Evolutionary conservation across 805 yeast species (phyloP).

Genomic region (Saccharomycopsis sp.): DNA sequence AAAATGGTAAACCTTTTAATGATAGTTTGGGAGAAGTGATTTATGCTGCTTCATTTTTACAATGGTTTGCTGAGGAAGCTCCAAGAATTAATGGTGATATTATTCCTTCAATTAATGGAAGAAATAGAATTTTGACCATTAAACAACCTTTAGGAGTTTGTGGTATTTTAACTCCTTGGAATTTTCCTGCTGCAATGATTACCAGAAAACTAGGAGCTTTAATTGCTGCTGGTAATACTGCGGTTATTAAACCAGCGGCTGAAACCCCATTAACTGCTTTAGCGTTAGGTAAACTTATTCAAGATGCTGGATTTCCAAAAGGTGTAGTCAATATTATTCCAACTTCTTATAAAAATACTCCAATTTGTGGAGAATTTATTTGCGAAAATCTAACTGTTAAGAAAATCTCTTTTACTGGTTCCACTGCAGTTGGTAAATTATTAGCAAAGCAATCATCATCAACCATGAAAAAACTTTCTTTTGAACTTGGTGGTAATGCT

Average conservation of each 20-base stretch:
- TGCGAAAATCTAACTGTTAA: constrained; percentile 46
- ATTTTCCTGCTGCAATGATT: constrained; percentile 74
- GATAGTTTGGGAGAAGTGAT: constrained; percentile 66
- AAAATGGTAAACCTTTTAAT: constrained; percentile 63
- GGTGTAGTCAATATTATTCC: constrained; percentile 61
- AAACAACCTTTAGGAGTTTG: constrained; percentile 78
- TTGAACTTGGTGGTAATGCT: constrained; percentile 77
- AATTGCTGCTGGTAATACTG: constrained; percentile 69
- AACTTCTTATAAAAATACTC: constrained; percentile 27
- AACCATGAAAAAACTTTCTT: constrained; percentile 57
- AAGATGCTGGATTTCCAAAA: constrained; percentile 60
- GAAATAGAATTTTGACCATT: constrained; percentile 43
- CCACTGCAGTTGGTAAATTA: constrained; percentile 62
- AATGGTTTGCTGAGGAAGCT: constrained; percentile 78
- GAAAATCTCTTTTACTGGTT: constrained; percentile 71
- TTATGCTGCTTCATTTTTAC: constrained; percentile 60
- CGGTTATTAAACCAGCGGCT: constrained; percentile 66
- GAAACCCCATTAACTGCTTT: constrained; percentile 69
- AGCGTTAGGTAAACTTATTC: constrained; percentile 50
- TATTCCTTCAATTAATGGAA: constrained; percentile 42
- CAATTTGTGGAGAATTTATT: constrained; percentile 43
- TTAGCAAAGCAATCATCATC: constrained; percentile 52
- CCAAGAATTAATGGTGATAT: constrained; percentile 61
- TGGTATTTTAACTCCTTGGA: constrained; percentile 77
- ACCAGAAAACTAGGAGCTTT: constrained; percentile 69